A percentile compares a stretch with the other conserved stretches of the same genome.
Evolutionary conservation across 2,329 filamentous ascomycete genomes (phyloP).

Genomic region (Fusarium zealandicum): DNA sequence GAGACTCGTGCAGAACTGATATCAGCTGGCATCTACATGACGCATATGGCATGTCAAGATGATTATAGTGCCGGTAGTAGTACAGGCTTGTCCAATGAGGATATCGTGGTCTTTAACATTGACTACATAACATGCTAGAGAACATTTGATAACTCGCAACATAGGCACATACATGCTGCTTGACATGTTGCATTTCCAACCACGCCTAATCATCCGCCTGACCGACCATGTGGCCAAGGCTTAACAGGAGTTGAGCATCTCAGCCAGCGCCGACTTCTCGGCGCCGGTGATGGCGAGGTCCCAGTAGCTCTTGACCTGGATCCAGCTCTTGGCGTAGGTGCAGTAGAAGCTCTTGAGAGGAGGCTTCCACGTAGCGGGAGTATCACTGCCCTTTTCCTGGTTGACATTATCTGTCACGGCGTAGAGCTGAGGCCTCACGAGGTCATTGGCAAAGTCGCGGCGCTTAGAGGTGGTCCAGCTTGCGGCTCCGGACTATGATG

Average conservation of each 20-base stretch:
- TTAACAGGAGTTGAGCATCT: slow-evolving; percentile 47
- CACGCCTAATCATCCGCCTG: too few relatives aligned
- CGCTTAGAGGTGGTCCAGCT: slow-evolving; percentile 74
- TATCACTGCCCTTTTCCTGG: slow-evolving; percentile 73
- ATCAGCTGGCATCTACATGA: too few relatives aligned
- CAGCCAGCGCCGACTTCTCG: slow-evolving; percentile 73
- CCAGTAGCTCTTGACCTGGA: slow-evolving; percentile 80
- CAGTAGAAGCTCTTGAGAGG: slow-evolving; percentile 74
- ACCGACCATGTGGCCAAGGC: too few relatives aligned
- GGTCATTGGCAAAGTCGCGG: slow-evolving; percentile 77
- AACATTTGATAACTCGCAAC: too few relatives aligned
- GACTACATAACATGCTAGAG: not conserved
- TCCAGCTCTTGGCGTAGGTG: slow-evolving; percentile 79
- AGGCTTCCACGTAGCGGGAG: slow-evolving; percentile 80
- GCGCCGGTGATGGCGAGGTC: slow-evolving; percentile 70
- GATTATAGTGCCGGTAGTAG: too few relatives aligned
- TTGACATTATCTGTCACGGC: slow-evolving; percentile 83
- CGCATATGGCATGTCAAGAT: too few relatives aligned
- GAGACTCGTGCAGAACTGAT: too few relatives aligned
- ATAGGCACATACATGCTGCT: too few relatives aligned
- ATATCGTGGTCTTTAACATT: not conserved
- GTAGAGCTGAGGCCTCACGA: slow-evolving; percentile 77
- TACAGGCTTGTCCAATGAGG: too few relatives aligned
- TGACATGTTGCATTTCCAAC: too few relatives aligned
- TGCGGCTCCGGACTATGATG: slow-evolving; percentile 69